Evolutionary conservation across 1,284 basidiomycete species (phyloP), one percentile per base, ranked within the genome.

Genomic region (Ustilago shanxiensis): DNA sequence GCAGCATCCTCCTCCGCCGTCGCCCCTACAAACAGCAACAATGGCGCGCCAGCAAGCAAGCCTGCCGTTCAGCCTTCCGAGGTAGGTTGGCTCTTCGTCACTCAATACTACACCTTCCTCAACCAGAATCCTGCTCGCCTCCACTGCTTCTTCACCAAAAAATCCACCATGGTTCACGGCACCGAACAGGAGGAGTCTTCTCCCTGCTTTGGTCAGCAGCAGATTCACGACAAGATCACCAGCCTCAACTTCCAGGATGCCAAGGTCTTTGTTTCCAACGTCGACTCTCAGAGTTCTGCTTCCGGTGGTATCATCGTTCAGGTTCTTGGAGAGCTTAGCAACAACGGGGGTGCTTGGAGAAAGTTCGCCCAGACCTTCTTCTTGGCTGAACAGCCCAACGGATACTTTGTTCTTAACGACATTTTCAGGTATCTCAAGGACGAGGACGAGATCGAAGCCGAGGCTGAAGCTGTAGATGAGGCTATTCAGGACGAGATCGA

Each of bases 321-420:
- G 88, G 97, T 98, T 86, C 95, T 99, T 82, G 97, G 97, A 79
- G 96, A 99, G 88, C 95, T 99, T 92, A 95, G 93, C 71, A 91
- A 91, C 83, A 90, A 91, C 69, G 92, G 93, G 72, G 87, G 87
- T 26, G 90, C 93, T 3, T 99, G 97, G 97, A 92, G 92, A 85
- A 98, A 98, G 88, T 99, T 99, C 85, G 95, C 95, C 24, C 97
- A 99, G 89, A 98, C 96, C 16, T 99, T 99, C 89, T 99, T 99
- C 92, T 92, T 99, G 64, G 97, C 97, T 53, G 94, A 98, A 87
- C 97, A 99, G 88, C 94, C 95, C 45, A 97, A 96, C 84, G 97
- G 97, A 53, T 99, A 98, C 89, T 99, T 95, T 87, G 97, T 99
- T 72, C 91, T 99, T 87, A 99, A 99, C 88, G 97, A 99, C 88